Percentiles rank a stretch among this genome's conserved stretches.
phyloP scores from a whole-genome alignment of 768 basidiomycete genomes.

The Ramaria rubella region DNA sequence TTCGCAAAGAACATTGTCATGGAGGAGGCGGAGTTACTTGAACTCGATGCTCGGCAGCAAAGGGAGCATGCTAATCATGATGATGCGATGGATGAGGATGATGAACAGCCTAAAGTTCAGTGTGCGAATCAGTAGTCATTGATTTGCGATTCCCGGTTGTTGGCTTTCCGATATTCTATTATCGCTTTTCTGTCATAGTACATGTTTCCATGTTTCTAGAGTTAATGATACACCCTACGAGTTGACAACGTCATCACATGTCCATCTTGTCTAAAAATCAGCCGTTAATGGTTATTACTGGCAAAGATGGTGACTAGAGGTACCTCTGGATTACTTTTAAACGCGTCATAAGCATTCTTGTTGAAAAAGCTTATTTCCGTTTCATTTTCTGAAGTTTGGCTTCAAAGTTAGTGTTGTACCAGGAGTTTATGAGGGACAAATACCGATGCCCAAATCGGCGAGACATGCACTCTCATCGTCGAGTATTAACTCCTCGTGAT shows the following conservation, averaged over 20 bases:
- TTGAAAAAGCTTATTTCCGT: slow-evolving; percentile 93
- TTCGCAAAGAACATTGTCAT: slow-evolving; percentile 60
- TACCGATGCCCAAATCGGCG: slow-evolving; percentile 72
- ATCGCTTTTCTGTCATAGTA: no score
- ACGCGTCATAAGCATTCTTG: slow-evolving; percentile 64
- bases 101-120: slow-evolving; percentile 79
- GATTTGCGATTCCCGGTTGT: neutral
- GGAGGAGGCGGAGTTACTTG: slow-evolving; percentile 81
- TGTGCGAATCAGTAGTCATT: slow-evolving; percentile 76
- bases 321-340: slow-evolving; percentile 81
- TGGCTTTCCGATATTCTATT: neutral
- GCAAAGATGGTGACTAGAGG: neutral
- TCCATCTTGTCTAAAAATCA: neutral
- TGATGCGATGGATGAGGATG: slow-evolving; percentile 91
- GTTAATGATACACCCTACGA: no score
- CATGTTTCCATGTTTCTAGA: no score
- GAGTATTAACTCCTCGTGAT: slow-evolving; percentile 91
- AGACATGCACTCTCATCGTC: slow-evolving; percentile 59
- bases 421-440: neutral
- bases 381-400: slow-evolving; percentile 72
- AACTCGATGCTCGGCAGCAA: slow-evolving; percentile 63
- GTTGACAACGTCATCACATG: no score
- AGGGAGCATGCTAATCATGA: slow-evolving; percentile 41
- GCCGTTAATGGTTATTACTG: neutral
- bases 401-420: neutral